A percentile compares a stretch with the other conserved stretches of the same genome.
These are phyloP conservation scores for Anacardium occidentale DNA, from an alignment of 345 rosid genomes.

Conservation along the genomic window DNA sequence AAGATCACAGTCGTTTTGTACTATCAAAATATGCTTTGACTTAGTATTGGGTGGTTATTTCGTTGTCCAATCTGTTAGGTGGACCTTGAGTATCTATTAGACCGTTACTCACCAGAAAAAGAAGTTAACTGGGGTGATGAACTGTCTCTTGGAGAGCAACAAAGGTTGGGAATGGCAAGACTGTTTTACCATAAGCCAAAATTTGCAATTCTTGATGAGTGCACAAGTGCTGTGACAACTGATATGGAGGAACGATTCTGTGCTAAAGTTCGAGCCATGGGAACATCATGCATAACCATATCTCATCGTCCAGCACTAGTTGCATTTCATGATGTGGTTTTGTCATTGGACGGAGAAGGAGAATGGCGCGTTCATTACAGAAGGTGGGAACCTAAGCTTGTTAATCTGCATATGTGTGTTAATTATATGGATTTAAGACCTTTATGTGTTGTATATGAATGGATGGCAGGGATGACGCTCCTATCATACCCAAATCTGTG, in stretches of 20 bases:
- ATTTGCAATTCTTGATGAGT: conserved; percentile 99
- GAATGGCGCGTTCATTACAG: conserved; percentile 81
- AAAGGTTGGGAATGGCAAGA: conserved; percentile 98
- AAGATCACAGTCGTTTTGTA: conserved; percentile 7
- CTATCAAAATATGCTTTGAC: conserved; percentile 18
- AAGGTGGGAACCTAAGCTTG: conserved; percentile 50
- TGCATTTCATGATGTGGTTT: conserved; percentile 92
- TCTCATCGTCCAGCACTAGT: conserved; percentile 98
- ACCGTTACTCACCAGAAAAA: conserved; percentile 81
- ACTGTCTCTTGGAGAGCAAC: conserved; percentile 97
- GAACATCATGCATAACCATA: conserved; percentile 98
- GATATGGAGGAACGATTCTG: conserved; percentile 99
- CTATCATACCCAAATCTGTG: conserved; percentile 45
- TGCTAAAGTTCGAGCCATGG: conserved; percentile 96
- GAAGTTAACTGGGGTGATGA: conserved; percentile 99
- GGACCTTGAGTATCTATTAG: conserved; percentile 87
- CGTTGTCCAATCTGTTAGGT: conserved; percentile 51
- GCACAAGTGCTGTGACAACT: conserved; percentile 99
- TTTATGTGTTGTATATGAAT: conserved; percentile 20
- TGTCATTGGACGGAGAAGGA: conserved; percentile 98
- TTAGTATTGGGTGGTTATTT: conserved; percentile 13
- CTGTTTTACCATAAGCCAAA: conserved; percentile 95
- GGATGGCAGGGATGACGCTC: conserved; percentile 63
- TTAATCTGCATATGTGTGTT: conserved; percentile 16
- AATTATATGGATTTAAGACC: conserved; percentile 1